phyloP scores from a whole-genome alignment of 2,329 filamentous ascomycete genomes.

The Arthrobotrys iridis region DNA sequence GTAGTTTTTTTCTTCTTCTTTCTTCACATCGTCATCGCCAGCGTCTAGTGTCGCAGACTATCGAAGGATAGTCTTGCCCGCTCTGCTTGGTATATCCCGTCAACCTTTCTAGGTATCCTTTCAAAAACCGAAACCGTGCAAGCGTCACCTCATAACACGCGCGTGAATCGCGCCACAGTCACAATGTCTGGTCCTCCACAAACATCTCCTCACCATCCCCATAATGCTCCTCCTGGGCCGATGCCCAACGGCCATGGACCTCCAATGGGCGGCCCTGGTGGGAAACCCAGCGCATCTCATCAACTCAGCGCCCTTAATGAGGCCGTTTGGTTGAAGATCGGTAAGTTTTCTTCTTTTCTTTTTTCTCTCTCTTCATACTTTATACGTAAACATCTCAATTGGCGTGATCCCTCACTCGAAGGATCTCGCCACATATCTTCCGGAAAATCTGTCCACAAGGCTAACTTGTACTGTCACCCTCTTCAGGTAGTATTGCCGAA shows the following conservation, averaged over 20 bases:
- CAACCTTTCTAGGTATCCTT: background rate
- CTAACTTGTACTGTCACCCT: conserved; percentile 54
- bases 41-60: background rate
- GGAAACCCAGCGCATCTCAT: conserved; percentile 73
- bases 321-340: conserved; percentile 88
- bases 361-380: no score
- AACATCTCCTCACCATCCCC: conserved; percentile 69
- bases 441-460: background rate
- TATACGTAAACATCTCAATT: conserved; percentile 29
- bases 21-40: no score
- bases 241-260: conserved; percentile 67
- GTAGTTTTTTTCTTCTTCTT: no score
- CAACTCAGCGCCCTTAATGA: conserved; percentile 84
- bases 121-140: conserved; percentile 24
- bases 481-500: conserved; percentile 82
- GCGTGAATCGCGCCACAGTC: conserved; percentile 83
- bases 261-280: conserved; percentile 67
- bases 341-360: conserved; percentile 68
- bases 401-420: conserved; percentile 2
- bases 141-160: conserved; percentile 55
- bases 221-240: conserved; percentile 73
- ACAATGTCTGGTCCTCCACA: conserved; percentile 77
- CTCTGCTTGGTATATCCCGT: background rate
- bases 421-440: conserved; percentile 6
- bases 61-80: background rate